Percentiles rank a stretch among this genome's conserved stretches.
Conservation (phyloP, 345 rosid species). For the Arabidopsis arenosa region DNA sequence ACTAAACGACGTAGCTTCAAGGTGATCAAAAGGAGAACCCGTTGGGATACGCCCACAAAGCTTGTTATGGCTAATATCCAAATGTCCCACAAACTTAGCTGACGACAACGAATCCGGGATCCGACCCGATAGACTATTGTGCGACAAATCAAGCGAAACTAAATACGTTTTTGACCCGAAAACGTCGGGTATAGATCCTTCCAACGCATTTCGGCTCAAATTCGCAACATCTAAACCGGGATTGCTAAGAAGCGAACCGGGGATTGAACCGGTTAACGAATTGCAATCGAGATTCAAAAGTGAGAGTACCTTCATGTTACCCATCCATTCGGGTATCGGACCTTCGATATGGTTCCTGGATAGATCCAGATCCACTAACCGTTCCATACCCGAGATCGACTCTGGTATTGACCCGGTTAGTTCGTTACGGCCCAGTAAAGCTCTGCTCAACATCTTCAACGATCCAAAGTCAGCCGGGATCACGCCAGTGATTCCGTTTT, state of each 20-base stretch:
- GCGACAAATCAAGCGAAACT: slow-evolving; percentile 78
- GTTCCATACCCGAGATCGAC: slow-evolving; percentile 60
- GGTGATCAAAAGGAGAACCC: slow-evolving; percentile 81
- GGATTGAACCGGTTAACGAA: slow-evolving; percentile 63
- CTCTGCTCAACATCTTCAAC: slow-evolving; percentile 81
- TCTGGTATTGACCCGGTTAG: slow-evolving; percentile 71
- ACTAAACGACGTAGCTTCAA: slow-evolving; percentile 69
- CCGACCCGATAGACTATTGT: slow-evolving; percentile 67
- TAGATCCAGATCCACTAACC: slow-evolving; percentile 88
- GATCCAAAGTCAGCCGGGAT: slow-evolving; percentile 74
- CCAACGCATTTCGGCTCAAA: slow-evolving; percentile 75
- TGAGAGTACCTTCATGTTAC: slow-evolving; percentile 80
- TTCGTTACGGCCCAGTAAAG: slow-evolving; percentile 69
- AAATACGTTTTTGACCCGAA: slow-evolving; percentile 74
- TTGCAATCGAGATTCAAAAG: slow-evolving; percentile 74
- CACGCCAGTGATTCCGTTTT: slow-evolving; percentile 65
- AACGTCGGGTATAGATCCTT: slow-evolving; percentile 79
- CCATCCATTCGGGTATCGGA: slow-evolving; percentile 64
- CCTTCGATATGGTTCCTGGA: slow-evolving; percentile 71
- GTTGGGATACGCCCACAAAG: slow-evolving; percentile 85
- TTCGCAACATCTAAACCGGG: slow-evolving; percentile 71
- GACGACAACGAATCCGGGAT: slow-evolving; percentile 69
- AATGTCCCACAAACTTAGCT: slow-evolving; percentile 69
- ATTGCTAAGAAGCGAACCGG: slow-evolving; percentile 56
- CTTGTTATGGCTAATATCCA: slow-evolving; percentile 88